Evolutionary conservation across 108 stramenopile species (phyloP).

Genomic region (Cylindrotheca closterium): DNA sequence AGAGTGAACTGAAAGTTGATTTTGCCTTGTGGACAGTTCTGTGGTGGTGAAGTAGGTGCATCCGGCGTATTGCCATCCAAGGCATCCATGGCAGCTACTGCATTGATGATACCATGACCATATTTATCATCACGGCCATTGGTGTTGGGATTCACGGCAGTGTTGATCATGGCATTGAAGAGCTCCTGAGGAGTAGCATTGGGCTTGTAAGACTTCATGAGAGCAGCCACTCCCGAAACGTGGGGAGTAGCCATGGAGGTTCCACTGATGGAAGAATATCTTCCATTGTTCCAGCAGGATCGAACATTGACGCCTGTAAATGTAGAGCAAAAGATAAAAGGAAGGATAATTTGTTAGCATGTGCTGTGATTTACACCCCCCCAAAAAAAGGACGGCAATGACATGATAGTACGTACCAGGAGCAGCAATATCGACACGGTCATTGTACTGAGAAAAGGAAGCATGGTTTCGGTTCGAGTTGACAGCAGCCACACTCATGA

Average conservation of each 20-base stretch:
- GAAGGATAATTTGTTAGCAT: no score
- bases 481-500: slow-evolving; percentile 47
- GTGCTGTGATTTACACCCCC: no score
- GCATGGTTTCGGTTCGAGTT: slow-evolving; percentile 9
- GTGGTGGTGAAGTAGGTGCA: neutral
- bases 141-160: slow-evolving; percentile 16
- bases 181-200: slow-evolving; percentile 43
- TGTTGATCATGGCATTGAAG: slow-evolving; percentile 27
- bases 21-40: no score
- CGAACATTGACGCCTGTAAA: slow-evolving; percentile 25
- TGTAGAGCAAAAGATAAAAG: no score
- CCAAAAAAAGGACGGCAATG: no score
- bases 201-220: slow-evolving; percentile 48
- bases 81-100: slow-evolving; percentile 4
- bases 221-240: slow-evolving; percentile 71
- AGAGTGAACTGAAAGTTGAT: slow-evolving; percentile 1
- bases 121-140: slow-evolving; percentile 7
- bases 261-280: slow-evolving; percentile 19
- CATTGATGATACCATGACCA: slow-evolving; percentile 19
- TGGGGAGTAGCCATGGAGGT: slow-evolving; percentile 71
- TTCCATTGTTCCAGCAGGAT: slow-evolving; percentile 3
- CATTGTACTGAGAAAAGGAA: slow-evolving; percentile 21
- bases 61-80: neutral
- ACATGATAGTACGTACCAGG: no score
- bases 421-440: slow-evolving; percentile 50